phyloP scores from a whole-genome alignment of 495 filamentous ascomycete genomes.

The Aspergillus heteromorphus region DNA sequence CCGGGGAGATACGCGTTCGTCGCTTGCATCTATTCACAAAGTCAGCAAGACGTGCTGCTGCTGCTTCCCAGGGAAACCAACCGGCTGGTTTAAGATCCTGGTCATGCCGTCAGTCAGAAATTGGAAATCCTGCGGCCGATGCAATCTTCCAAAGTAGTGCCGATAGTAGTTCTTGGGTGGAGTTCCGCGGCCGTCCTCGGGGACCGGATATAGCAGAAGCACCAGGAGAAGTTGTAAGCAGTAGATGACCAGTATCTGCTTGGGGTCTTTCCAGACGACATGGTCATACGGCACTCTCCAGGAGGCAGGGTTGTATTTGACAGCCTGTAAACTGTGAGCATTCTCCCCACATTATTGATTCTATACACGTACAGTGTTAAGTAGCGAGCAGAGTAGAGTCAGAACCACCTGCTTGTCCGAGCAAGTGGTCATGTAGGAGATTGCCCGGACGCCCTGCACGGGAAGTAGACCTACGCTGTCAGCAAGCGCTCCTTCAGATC shows the following conservation, averaged over 20 bases:
- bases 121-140: conserved; percentile 95
- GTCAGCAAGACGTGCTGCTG: conserved; percentile 4
- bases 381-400: conserved; percentile 80
- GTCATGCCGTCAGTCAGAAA: conserved; percentile 97
- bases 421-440: conserved; percentile 84
- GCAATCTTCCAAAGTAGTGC: conserved; percentile 84
- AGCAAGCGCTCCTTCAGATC: conserved; percentile 4
- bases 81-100: conserved; percentile 84
- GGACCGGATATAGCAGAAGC: conserved; percentile 83
- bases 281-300: conserved; percentile 97
- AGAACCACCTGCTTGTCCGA: conserved; percentile 89
- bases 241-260: conserved; percentile 86
- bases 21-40: conserved; percentile 60
- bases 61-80: too few relatives aligned
- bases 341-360: not conserved
- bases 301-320: conserved; percentile 93
- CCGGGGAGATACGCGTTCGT: conserved; percentile 86
- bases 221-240: conserved; percentile 87
- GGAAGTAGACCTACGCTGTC: conserved; percentile 60
- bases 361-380: conserved; percentile 76
- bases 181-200: conserved; percentile 58
- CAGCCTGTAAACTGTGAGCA: conserved; percentile 48
- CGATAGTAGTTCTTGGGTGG: conserved; percentile 86
- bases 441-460: conserved; percentile 75
- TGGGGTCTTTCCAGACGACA: conserved; percentile 88